A percentile compares a stretch with the other conserved stretches of the same genome.
Evolutionary conservation across 2,329 filamentous ascomycete genomes (phyloP).

Genomic region (Pseudocercospora fuligena): DNA sequence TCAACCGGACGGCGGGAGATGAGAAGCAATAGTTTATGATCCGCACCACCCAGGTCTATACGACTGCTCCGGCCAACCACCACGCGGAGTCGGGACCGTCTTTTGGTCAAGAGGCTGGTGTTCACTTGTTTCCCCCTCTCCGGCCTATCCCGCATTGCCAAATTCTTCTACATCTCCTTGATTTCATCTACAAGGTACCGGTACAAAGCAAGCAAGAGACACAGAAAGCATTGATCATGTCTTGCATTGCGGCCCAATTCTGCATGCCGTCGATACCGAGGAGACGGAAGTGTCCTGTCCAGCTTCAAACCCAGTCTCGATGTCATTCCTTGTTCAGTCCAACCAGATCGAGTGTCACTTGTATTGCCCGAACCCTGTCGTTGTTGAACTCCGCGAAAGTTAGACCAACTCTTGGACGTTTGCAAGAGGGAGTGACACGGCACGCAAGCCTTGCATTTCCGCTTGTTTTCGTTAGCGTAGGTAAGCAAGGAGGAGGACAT

Average conservation of each 20-base stretch:
- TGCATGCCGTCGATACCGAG: neutral
- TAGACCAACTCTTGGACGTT: conserved; percentile 12
- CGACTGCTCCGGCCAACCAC: conserved; percentile 9
- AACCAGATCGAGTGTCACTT: conserved; percentile 5
- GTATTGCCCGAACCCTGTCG: neutral
- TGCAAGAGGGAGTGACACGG: conserved; percentile 8
- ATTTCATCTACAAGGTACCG: neutral
- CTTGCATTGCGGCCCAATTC: neutral
- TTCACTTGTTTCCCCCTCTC: conserved; percentile 88
- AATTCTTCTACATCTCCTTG: neutral
- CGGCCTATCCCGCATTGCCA: conserved; percentile 67
- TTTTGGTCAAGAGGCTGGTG: neutral
- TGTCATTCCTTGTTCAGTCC: neutral
- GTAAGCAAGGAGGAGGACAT: conserved; percentile 1
- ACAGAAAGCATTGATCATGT: neutral
- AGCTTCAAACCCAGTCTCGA: neutral
- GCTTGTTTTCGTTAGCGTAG: conserved; percentile 3
- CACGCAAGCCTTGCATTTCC: conserved; percentile 18
- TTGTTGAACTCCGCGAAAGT: conserved; percentile 4
- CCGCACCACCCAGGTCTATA: conserved; percentile 8
- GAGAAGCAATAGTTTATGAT: conserved; percentile 3
- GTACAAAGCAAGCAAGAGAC: too few relatives aligned
- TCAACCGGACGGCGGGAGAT: neutral
- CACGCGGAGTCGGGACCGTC: conserved; percentile 4
- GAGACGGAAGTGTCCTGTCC: neutral